Evolutionary conservation across 2,329 filamentous ascomycete genomes (phyloP), one percentile per base, ranked within the genome.

Genomic region (Xylariaceae sp.): DNA sequence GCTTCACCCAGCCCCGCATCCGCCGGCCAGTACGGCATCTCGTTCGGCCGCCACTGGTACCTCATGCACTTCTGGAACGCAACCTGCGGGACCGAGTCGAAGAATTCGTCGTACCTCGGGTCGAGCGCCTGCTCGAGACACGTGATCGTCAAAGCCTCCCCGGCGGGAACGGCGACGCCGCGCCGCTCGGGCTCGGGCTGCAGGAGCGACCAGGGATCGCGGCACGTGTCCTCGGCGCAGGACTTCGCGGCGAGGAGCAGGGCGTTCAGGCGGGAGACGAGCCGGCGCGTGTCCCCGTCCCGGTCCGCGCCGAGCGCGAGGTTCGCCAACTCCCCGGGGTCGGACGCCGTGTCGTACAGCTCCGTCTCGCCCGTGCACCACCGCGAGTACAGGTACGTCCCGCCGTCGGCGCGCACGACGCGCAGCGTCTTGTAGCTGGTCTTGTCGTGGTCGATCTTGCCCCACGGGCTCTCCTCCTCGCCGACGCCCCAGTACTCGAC

Each of bases 211-310:
- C 53, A 59, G 2, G 57, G 57, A 20, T 59, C 54, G 26, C 57
- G 50, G 16, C 57, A 59, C 5, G 57, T 57, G 6, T 53, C 49
- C 6, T 8, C 45, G 11, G 49, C 53, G 32, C 57, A 59, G 26
- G 57, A 59, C 16, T 59, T 59, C 7, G 53, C 42, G 1, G 46
- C 57, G 5, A 59, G 24, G 3, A 59, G 50, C 21, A 59, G 49
- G 8, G 15, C 57, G 24, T 59, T 54, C 6, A 59, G 42, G 15
- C 57, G 57, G 9, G 40, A 50, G 29, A 59, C n/a, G 10, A 59
- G 49, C 13, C 57, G 53, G 11, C 6, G 32, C 7, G 20, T 57
- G 18, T 35, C 36, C 15, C 65, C 70, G 29, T 70, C 67, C 8
- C 20, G 10, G 29, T 33, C 36, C 5, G 30, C 21, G 11, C 18